These are phyloP conservation scores for Sporobolomyces phaffii DNA, from an alignment of 768 basidiomycete genomes.

Conservation along the genomic window DNA sequence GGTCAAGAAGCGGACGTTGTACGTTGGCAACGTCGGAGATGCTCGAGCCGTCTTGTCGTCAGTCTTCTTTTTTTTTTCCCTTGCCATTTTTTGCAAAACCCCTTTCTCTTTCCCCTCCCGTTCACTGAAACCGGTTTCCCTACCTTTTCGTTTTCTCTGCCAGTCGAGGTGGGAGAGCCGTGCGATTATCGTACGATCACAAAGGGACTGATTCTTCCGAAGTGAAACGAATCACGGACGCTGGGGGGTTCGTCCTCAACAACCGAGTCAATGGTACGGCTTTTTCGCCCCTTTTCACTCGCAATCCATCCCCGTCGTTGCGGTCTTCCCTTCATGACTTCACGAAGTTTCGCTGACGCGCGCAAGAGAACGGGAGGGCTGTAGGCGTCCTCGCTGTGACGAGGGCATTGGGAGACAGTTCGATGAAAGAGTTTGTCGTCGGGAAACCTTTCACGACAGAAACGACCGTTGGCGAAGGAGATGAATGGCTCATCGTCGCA, in stretches of 20 bases:
- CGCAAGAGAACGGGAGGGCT: too few species aligned
- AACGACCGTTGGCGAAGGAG: constrained; percentile 78
- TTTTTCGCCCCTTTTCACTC: neutral
- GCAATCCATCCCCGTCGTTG: neutral
- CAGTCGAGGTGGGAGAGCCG: constrained; percentile 73
- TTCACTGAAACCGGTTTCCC: neutral
- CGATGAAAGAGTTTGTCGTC: constrained; percentile 99
- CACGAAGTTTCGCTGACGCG: too few species aligned
- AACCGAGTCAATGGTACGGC: constrained; percentile 81
- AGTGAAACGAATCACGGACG: constrained; percentile 93
- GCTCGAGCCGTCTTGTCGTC: constrained; percentile 83
- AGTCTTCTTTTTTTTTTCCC: constrained; percentile 23
- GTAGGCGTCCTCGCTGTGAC: constrained; percentile 81
- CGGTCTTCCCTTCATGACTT: too few species aligned
- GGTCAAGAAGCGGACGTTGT: constrained; percentile 56
- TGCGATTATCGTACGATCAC: constrained; percentile 94
- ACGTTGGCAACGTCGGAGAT: constrained; percentile 94
- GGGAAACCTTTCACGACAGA: constrained; percentile 98
- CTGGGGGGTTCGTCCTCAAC: constrained; percentile 97
- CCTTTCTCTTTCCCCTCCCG: neutral
- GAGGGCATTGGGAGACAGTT: constrained; percentile 86
- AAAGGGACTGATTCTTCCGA: constrained; percentile 96
- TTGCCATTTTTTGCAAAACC: neutral
- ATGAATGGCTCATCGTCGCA: constrained; percentile 79
- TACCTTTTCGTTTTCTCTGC: neutral